Base-by-base conservation (phyloP, 345 rosid genomes). In the Trapa bicornis region DNA sequence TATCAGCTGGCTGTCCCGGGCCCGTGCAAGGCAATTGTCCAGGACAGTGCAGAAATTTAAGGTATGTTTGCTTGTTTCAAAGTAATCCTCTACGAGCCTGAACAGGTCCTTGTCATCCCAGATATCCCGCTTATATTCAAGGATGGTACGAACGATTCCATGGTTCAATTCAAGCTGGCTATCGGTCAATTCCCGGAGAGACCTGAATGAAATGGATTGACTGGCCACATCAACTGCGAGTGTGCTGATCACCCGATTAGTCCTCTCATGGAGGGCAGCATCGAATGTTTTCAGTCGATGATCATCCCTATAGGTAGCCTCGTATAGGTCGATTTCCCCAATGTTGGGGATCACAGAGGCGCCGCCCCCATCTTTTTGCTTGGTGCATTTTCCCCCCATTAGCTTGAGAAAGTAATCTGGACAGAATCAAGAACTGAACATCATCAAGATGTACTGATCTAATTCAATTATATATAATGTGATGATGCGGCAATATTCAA, bases 141-240 rank as follows among this genome's bases (percentile, higher is more conserved):
- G 75, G 61, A 86, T 88, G 61, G 86, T 75, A 65, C 75, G 78
- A 47, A 78, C 91, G 16, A 74, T 86, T 47, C 85, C 95, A 70
- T 85, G 92, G 72, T 90, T 85, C 91, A 87, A 78, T 15, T 79
- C 97, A 60, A 86, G 86, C 47, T 84, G 83, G 63, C 81, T 78
- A 37, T 68, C 82, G 0, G 86, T 87, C 43, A 74, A 50, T 52
- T 65, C 76, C n/a, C 62, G 62, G 0, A 65, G 66, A 2, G 73
- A 65, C 35, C 84, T 87, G 47, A 89, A 83, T 0, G 96, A 86
- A 1, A 93, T 38, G n/a, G 83, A 73, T 32, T 69, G 76, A 38
- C 74, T 75, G 74, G 74, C 94, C 2, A 75, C 86, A 5, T 85
- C 82, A 1, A 83, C 52, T 15, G 88, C 81, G 35, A 91, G 82